Base-by-base conservation (phyloP, 768 basidiomycete genomes). In the Suillus subalutaceus region DNA sequence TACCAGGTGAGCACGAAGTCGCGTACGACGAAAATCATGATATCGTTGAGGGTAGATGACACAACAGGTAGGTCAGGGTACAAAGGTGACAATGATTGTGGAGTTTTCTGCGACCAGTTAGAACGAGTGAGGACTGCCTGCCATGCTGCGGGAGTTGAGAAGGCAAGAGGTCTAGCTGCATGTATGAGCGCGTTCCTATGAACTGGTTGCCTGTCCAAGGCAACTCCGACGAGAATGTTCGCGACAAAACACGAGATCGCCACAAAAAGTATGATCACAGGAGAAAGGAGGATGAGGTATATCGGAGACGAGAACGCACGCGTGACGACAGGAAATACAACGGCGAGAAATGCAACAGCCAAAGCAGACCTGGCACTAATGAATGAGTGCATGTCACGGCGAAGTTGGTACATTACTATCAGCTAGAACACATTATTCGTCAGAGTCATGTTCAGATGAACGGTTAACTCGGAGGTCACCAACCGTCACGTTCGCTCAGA, bases 1-100 rank as follows among this genome's bases (percentile, higher is more conserved):
- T 97, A 99, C 97, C 97, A 99, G 15, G 86, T 86, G 63, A 90
- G 79, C 23, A 99, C 88, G 75, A 97, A 99, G 80, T 96, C 94
- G 60, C 91, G 83, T 32, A 93, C 88, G 66, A 94, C 85, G 73
- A 94, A 84, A n/a, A 85, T 84, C 62, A 97, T 85, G 62, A 97
- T 85, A 40, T 91, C 90, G 69, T 96, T 91, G 10, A 97, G 73
- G 20, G 88, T 84, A n/a, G 85, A 80, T 9, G 91, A 93, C 32
- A 93, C 80, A 66, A 86, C 80, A 15, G 87, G 86, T 46, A 86
- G 86, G 32, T 86, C 82, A 37, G 90, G 89, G 70, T 84, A 84
- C 23, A 96, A 77, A 9, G 89, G 86, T 1, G 90, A 83, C 23
- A 91, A 81, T n/a, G 86, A 80, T 72, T 89, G 88, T 0, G 90